Conservation (phyloP, 2,329 filamentous ascomycete species). For the Microcyclospora tardicrescens region DNA sequence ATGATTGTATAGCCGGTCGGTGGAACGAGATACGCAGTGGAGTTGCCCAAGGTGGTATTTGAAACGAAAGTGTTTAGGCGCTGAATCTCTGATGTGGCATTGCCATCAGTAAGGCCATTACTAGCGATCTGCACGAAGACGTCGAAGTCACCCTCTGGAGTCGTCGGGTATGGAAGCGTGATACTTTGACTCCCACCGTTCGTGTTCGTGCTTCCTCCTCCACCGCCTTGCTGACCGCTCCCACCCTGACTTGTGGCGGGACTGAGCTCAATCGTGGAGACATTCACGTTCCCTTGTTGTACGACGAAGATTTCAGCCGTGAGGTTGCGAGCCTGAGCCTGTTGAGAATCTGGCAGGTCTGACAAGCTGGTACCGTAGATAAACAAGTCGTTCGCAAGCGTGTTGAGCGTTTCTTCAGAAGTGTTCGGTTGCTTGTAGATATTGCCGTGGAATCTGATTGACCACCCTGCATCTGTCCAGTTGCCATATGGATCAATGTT, state of each 20-base stretch:
- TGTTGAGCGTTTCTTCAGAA: conserved; percentile 49
- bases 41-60: conserved; percentile 53
- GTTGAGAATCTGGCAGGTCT: conserved; percentile 44
- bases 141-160: conserved; percentile 58
- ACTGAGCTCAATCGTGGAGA: conserved; percentile 47
- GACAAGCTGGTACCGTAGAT: conserved; percentile 47
- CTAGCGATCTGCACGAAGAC: conserved; percentile 53
- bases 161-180: conserved; percentile 53
- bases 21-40: conserved; percentile 65
- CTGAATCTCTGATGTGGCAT: conserved; percentile 52
- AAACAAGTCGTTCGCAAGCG: conserved; percentile 58
- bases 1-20: conserved; percentile 56
- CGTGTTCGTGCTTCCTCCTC: conserved; percentile 35
- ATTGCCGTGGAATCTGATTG: conserved; percentile 62
- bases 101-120: conserved; percentile 49
- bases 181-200: conserved; percentile 51
- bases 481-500: conserved; percentile 59
- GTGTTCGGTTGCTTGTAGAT: conserved; percentile 70
- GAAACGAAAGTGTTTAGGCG: conserved; percentile 55
- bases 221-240: conserved; percentile 35
- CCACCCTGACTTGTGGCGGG: conserved; percentile 45
- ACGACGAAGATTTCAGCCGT: conserved; percentile 64
- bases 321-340: conserved; percentile 58
- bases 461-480: conserved; percentile 67
- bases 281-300: conserved; percentile 52